Evolutionary conservation across 139 green algal species (phyloP).

Genomic region (Ostreobium quekettii): DNA sequence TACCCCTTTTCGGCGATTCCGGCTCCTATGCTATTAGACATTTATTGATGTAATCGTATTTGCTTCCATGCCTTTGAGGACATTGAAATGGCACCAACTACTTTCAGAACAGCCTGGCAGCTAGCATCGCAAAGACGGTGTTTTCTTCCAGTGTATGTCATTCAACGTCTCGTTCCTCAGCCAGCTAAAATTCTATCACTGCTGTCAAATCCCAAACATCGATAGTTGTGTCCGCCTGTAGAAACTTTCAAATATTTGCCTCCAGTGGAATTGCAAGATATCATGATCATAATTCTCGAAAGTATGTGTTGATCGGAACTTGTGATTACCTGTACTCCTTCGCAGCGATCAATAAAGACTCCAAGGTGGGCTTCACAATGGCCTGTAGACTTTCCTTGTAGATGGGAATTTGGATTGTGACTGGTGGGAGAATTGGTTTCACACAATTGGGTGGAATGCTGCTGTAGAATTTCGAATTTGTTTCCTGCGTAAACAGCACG

Average conservation of each 20-base stretch:
- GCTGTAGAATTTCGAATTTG: background rate
- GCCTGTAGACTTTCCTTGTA: conserved; percentile 25
- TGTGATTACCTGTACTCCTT: conserved; percentile 4
- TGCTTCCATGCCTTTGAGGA: no score
- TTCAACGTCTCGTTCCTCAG: no score
- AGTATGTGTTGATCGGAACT: background rate
- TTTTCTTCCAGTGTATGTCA: no score
- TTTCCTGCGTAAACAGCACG: background rate
- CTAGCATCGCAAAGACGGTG: no score
- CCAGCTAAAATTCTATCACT: background rate
- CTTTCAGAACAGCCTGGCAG: no score
- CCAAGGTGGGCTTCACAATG: background rate
- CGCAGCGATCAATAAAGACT: background rate
- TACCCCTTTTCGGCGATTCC: no score
- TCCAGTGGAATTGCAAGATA: background rate
- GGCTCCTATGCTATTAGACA: no score
- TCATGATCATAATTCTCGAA: background rate
- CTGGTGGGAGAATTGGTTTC: background rate
- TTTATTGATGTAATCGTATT: no score
- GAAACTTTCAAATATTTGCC: background rate
- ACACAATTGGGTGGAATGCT: background rate
- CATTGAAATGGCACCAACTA: no score
- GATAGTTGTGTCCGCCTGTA: background rate
- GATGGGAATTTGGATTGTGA: conserved; percentile 22
- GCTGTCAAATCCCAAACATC: background rate